phyloP scores from a whole-genome alignment of 345 rosid genomes.

The Reutealis trisperma region DNA sequence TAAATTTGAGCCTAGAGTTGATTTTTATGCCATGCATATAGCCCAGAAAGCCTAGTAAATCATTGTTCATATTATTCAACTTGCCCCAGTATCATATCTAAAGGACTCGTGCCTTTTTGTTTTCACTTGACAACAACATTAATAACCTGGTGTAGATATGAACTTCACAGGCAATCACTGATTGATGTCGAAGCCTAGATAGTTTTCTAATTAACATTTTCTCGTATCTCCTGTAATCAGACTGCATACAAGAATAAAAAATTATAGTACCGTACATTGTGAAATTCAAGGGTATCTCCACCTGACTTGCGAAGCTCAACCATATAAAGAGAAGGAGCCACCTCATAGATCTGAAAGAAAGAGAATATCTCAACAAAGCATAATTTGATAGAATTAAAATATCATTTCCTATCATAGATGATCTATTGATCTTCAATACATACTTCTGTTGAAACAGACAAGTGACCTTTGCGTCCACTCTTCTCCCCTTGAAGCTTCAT shows the following conservation, averaged over 20 bases:
- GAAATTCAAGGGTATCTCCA: conserved; percentile 97
- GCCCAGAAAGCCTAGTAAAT: background rate
- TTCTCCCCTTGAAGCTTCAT: conserved; percentile 91
- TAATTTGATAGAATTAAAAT: background rate
- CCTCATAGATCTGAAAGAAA: conserved; percentile 70
- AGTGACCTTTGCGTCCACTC: conserved; percentile 98
- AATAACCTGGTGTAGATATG: background rate
- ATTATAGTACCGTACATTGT: conserved; percentile 55
- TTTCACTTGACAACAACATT: background rate
- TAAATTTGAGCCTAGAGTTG: too few relatives aligned
- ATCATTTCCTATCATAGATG: background rate
- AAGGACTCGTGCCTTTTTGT: background rate
- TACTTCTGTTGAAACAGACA: conserved; percentile 93
- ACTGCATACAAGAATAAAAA: background rate
- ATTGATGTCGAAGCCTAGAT: background rate
- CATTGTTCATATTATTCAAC: background rate
- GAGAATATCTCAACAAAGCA: background rate
- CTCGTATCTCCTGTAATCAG: background rate
- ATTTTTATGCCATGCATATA: too few relatives aligned
- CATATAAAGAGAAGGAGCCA: conserved; percentile 96
- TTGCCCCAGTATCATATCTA: background rate
- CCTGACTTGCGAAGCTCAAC: conserved; percentile 92
- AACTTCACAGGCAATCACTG: background rate
- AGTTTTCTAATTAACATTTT: background rate
- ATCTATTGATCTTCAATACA: background rate